These are phyloP conservation scores for Solanum tarapatanum DNA, from an alignment of 257 asterid species.

Conservation along the genomic window DNA sequence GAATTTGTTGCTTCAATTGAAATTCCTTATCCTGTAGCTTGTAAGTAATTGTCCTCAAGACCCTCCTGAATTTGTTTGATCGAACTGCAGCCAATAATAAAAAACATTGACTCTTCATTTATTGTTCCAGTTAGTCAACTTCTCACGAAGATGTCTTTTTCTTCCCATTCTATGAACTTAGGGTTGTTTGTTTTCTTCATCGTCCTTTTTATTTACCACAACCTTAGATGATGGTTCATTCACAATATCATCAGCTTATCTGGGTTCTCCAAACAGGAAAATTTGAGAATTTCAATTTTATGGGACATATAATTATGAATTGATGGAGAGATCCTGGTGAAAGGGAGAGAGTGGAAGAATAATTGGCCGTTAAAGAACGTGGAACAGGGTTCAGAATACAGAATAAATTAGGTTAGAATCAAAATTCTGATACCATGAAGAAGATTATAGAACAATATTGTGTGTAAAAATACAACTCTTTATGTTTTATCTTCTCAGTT, in stretches of 20 bases:
- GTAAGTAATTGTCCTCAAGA: background rate
- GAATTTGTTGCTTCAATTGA: background rate
- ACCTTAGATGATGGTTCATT: background rate
- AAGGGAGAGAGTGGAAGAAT: background rate
- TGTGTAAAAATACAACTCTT: background rate
- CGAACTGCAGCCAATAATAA: background rate
- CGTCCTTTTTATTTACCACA: background rate
- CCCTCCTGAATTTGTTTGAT: background rate
- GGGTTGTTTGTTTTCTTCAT: background rate
- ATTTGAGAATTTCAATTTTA: background rate
- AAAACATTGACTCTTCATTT: background rate
- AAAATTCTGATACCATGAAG: background rate
- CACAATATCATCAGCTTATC: background rate
- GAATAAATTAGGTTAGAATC: background rate
- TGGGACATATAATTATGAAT: background rate
- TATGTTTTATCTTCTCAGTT: background rate
- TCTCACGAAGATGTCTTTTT: background rate
- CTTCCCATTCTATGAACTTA: background rate
- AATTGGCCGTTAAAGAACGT: background rate
- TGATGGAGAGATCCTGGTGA: background rate
- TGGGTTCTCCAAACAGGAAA: background rate
- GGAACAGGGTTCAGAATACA: background rate
- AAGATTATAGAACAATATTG: background rate
- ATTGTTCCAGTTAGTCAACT: background rate
- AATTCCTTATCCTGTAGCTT: background rate